Base-by-base conservation (phyloP, 768 basidiomycete genomes). In the Agrocybe chaxingu region DNA sequence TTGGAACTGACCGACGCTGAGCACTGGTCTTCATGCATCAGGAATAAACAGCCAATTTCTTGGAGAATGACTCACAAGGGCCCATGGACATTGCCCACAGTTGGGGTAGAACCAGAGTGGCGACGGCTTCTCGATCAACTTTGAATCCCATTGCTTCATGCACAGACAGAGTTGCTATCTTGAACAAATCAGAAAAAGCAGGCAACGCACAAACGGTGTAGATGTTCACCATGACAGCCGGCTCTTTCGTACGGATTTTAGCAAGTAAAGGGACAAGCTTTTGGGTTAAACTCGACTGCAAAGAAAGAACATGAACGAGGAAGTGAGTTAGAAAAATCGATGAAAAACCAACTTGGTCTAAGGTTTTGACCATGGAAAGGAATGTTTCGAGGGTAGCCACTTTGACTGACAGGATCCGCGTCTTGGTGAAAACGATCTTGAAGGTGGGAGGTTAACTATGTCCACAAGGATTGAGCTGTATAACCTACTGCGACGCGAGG, bases 41-140 rank as follows among this genome's bases (percentile, higher is more conserved):
- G 40, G 44, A 13, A 43, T 10, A 33, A 29, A 45, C 30, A 8
- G 35, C 8, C 5, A 7, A 19, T 39, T 8, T 37, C 18, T 29
- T 19, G 30, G 31, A 11, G 13, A 39, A 52, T 8, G 6, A 78
- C 88, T 60, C 62, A 92, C 92, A 65, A 48, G 95, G 95, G 19
- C 93, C 95, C 73, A 98, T 96, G 3, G 90, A 94, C 94, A 99
- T 98, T 3, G 87, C 76, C 97, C 97, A 99, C 24, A 95, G 70
- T 73, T 96, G 92, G 7, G 92, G 92, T 9, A 96, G 72, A 30
- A 96, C 89, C 38, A 92, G 74, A 0, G 87, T 90, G 2, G 92
- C 92, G 8, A 93, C 89, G 8, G 94, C 92, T 67, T 95, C 92
- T 42, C 93, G 81, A 58, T 97, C 95, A 1, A 98, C 85, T 64